Evolutionary conservation across 345 rosid genomes (phyloP).

Genomic region (Corchorus capsularis): DNA sequence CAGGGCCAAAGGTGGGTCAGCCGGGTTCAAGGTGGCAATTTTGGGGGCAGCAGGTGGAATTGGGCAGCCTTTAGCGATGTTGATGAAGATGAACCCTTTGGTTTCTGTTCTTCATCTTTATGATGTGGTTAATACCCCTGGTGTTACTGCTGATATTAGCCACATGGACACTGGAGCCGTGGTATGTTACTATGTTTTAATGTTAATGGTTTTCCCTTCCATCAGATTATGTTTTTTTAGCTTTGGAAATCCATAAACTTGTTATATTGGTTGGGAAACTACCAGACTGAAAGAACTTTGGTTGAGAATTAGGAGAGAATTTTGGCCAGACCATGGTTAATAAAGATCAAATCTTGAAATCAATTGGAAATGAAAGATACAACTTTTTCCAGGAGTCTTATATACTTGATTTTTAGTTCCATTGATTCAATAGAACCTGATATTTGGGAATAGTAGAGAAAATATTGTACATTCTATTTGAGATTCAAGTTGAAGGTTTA

Average conservation of each 20-base stretch:
- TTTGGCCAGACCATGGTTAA: neutral
- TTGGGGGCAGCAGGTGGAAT: constrained; percentile 98
- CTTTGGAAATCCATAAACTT: neutral
- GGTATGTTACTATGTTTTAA: constrained; percentile 67
- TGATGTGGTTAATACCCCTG: constrained; percentile 91
- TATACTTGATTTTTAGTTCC: neutral
- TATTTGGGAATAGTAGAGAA: neutral
- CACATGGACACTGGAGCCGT: constrained; percentile 97
- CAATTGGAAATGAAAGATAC: neutral
- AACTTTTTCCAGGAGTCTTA: neutral
- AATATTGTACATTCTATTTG: neutral
- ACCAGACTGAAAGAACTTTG: neutral
- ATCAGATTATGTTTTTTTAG: neutral
- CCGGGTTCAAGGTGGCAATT: constrained; percentile 89
- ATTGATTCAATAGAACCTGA: neutral
- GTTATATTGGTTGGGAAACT: neutral
- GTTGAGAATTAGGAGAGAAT: neutral
- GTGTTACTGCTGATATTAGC: constrained; percentile 93
- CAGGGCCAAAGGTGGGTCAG: constrained; percentile 86
- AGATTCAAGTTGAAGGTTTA: neutral
- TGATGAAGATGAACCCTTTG: constrained; percentile 97
- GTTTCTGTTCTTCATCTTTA: constrained; percentile 92
- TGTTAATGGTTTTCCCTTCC: neutral
- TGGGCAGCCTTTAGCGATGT: constrained; percentile 89
- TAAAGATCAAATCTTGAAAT: neutral